phyloP scores from a whole-genome alignment of 768 basidiomycete species.

The Symmetrospora coprosmae region DNA sequence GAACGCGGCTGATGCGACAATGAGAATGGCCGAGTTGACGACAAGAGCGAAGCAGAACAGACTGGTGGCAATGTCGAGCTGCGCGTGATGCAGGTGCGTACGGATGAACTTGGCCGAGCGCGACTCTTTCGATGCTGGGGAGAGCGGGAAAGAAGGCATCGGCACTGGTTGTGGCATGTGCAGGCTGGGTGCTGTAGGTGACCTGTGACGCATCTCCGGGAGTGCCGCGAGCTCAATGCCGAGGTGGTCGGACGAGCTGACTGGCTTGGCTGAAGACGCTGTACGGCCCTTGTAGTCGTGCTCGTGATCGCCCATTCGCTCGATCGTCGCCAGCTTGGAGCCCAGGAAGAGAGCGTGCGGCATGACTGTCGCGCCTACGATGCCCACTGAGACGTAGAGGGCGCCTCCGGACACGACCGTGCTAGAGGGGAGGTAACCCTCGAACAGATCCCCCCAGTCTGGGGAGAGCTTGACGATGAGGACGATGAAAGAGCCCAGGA shows the following conservation, averaged over 20 bases:
- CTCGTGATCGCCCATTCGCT: slow-evolving; percentile 45
- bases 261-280: too few species aligned
- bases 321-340: slow-evolving; percentile 68
- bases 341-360: slow-evolving; percentile 85
- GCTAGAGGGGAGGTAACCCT: slow-evolving; percentile 44
- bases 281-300: slow-evolving; percentile 28
- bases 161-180: slow-evolving; percentile 28
- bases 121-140: slow-evolving; percentile 38
- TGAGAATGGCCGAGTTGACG: slow-evolving; percentile 69
- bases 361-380: slow-evolving; percentile 77
- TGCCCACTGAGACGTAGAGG: slow-evolving; percentile 38
- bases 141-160: not conserved
- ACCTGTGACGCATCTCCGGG: slow-evolving; percentile 1
- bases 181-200: slow-evolving; percentile 12
- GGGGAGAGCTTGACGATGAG: slow-evolving; percentile 59
- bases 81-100: slow-evolving; percentile 53
- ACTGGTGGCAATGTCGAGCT: slow-evolving; percentile 49
- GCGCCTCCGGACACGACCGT: slow-evolving; percentile 38
- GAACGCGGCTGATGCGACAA: slow-evolving; percentile 69
- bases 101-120: slow-evolving; percentile 43
- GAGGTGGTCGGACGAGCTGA: not conserved
- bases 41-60: slow-evolving; percentile 71
- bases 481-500: slow-evolving; percentile 63
- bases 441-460: slow-evolving; percentile 61
- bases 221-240: not conserved